Base-by-base conservation (phyloP, 371 early-diverging fungal genomes). In the Sporodiniella umbellata region DNA sequence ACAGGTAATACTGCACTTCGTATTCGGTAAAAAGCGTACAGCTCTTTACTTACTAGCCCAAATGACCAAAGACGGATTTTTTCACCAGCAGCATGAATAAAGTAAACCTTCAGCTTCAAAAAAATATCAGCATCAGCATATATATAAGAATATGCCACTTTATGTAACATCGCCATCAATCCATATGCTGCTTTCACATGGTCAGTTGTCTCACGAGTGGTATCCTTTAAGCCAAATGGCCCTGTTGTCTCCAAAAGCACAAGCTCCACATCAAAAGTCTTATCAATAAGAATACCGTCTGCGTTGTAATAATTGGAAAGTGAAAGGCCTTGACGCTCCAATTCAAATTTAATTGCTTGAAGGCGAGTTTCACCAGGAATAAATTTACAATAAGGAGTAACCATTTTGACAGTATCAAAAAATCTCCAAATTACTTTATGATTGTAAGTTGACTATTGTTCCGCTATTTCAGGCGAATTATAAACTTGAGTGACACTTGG, bases 291-390 rank as follows among this genome's bases (percentile, higher is more conserved):
- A 45, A 58, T 48, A 30, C 48, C 58, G 5, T 58, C 53, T 30
- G 49, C 53, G 47, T 52, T 58, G 4, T 58, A 52, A 39, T 42
- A 53, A 14, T 35, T 0, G 33, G 40, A 46, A 0, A 12, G 14
- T 48, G 39, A 45, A 44, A 53, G 44, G 4, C 49, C 53, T 56
- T n/a, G 42, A 10, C 47, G 42, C 10, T 51, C 6, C 42, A 51
- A 4, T 21, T 56, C 57, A 51, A 42, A 42, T 0, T 51, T 51
- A 5, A 56, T 56, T 24, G 51, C 57, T 18, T 56, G 47, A 33
- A 56, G 19, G 26, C 57, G 42, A 46, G 57, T 51, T 51, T 56
- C 57, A 14, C 51, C 57, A 51, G 57, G 57, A 56, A 56, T 45
- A 7, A 49, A 56, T 19, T 48, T 49, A 21, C 55, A 48, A 37